These are phyloP conservation scores for Venustampulla echinocandica DNA, from an alignment of 495 filamentous ascomycete species.

Conservation along the genomic window DNA sequence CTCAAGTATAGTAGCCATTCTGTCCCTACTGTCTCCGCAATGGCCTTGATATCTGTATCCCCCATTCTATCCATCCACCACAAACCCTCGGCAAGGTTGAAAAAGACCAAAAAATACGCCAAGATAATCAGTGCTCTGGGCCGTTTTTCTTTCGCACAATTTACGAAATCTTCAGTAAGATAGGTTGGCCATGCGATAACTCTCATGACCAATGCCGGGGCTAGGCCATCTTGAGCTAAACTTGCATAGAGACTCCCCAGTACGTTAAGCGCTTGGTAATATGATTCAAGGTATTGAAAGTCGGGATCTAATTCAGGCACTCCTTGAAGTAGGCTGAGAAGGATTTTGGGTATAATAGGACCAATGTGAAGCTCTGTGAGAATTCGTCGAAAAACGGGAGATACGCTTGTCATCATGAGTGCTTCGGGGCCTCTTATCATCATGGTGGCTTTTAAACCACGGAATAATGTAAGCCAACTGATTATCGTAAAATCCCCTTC, in stretches of 20 bases:
- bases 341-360: slow-evolving; percentile 8
- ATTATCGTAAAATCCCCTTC: slow-evolving; percentile 12
- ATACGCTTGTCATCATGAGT: background rate
- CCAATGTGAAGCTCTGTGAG: slow-evolving; percentile 2
- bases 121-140: slow-evolving; percentile 47
- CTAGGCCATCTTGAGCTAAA: slow-evolving; percentile 13
- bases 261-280: slow-evolving; percentile 14
- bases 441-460: slow-evolving; percentile 6
- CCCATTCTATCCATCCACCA: slow-evolving; percentile 41
- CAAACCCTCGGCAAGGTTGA: slow-evolving; percentile 27
- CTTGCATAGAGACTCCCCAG: slow-evolving; percentile 16
- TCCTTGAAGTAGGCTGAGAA: slow-evolving; percentile 12
- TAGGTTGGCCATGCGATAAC: slow-evolving; percentile 37
- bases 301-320: slow-evolving; percentile 13
- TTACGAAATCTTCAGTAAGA: slow-evolving; percentile 41
- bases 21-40: slow-evolving; percentile 28
- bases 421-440: background rate
- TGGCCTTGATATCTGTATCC: slow-evolving; percentile 31
- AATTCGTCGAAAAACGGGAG: slow-evolving; percentile 12
- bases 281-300: slow-evolving; percentile 9
- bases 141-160: slow-evolving; percentile 37
- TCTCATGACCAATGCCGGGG: slow-evolving; percentile 4
- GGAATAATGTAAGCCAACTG: slow-evolving; percentile 15
- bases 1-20: slow-evolving; percentile 24
- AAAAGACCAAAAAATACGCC: slow-evolving; percentile 37